Conservation (phyloP, 257 asterid species). For the Mentha longifolia region DNA sequence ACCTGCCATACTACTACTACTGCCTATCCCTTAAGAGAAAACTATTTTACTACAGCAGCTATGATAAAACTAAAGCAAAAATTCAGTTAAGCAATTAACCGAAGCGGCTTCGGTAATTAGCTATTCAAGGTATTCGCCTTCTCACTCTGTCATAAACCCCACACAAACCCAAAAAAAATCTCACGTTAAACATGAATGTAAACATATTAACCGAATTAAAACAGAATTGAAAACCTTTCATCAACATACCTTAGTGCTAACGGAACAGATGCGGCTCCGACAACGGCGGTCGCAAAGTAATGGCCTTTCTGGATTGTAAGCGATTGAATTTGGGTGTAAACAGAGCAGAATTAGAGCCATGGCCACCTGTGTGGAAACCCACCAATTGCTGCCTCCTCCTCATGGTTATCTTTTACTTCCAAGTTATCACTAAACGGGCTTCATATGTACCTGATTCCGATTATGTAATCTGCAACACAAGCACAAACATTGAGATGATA, state of each 20-base stretch:
- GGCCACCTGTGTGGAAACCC: constrained; percentile 32
- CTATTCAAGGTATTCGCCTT: constrained; percentile 3
- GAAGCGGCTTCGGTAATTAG: constrained; percentile 19
- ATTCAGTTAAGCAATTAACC: background rate
- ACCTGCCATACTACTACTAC: background rate
- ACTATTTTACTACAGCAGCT: background rate
- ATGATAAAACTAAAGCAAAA: constrained; percentile 3
- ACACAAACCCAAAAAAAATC: background rate
- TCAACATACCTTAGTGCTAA: constrained; percentile 51
- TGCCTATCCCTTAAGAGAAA: background rate
- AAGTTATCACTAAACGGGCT: constrained; percentile 83
- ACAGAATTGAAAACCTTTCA: background rate
- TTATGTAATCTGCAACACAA: constrained; percentile 72
- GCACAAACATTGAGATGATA: constrained; percentile 7
- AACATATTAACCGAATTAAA: constrained; percentile 9
- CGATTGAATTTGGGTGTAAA: constrained; percentile 44
- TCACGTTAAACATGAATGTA: background rate
- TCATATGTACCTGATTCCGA: constrained; percentile 70
- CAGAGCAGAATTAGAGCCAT: constrained; percentile 28
- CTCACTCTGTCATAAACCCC: constrained; percentile 9
- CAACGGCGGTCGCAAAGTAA: constrained; percentile 46
- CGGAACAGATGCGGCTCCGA: constrained; percentile 44
- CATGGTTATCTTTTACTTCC: constrained; percentile 98
- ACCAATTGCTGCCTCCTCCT: constrained; percentile 97
- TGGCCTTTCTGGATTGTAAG: constrained; percentile 42